A percentile compares a stretch with the other conserved stretches of the same genome.
Evolutionary conservation across 805 yeast genomes (phyloP).

Genomic region (Candida boleticola): DNA sequence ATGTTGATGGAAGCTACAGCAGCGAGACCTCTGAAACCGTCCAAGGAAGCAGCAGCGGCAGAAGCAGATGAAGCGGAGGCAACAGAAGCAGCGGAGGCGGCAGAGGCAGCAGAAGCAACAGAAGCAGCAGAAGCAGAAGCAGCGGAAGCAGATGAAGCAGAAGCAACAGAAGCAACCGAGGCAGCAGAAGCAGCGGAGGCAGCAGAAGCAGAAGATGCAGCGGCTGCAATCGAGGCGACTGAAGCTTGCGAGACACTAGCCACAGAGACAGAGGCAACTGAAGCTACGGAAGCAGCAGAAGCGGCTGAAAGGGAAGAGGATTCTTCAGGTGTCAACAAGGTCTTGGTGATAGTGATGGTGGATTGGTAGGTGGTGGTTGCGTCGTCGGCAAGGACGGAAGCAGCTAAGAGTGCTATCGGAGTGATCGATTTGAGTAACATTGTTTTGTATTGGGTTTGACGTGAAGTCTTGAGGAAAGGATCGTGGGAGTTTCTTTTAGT

Average conservation of each 20-base stretch:
- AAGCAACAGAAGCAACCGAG: conserved; percentile 6
- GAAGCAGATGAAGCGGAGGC: conserved; percentile 8
- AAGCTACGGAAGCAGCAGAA: conserved; percentile 16
- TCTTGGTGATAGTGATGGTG: conserved; percentile 47
- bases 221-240: conserved; percentile 8
- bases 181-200: conserved; percentile 12
- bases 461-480: conserved; percentile 2
- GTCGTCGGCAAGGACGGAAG: conserved; percentile 13
- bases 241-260: conserved; percentile 8
- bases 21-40: conserved; percentile 8
- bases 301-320: conserved; percentile 25
- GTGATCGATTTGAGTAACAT: conserved; percentile 16
- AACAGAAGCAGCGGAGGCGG: conserved; percentile 8
- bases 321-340: conserved; percentile 47
- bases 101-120: conserved; percentile 11
- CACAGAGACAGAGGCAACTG: conserved; percentile 17
- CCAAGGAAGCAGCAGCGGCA: conserved; percentile 6
- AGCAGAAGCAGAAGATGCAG: conserved; percentile 11
- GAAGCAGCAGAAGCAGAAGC: conserved; percentile 14
- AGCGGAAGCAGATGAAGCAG: conserved; percentile 10
- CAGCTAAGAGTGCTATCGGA: conserved; percentile 15
- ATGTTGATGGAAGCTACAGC: conserved; percentile 8
- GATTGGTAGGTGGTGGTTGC: conserved; percentile 39
- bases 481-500: background rate
- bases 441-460: background rate